A percentile compares a stretch with the other conserved stretches of the same genome.
Conservation (phyloP, 2,329 filamentous ascomycete genomes). For the Xylaria multiplex region DNA sequence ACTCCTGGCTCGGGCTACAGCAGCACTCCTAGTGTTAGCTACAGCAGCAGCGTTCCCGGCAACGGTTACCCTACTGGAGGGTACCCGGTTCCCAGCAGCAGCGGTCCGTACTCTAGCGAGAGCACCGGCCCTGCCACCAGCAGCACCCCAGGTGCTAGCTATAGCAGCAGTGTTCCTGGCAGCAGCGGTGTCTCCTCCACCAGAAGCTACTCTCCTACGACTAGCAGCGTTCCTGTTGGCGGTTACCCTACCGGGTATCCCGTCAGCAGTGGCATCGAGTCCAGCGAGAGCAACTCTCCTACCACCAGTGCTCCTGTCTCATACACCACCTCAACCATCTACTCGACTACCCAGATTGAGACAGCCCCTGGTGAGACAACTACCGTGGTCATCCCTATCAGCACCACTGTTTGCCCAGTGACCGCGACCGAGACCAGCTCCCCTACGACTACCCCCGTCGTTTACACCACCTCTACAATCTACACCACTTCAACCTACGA, state of each 20-base stretch:
- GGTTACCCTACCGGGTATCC: slow-evolving; percentile 26
- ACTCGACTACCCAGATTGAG: slow-evolving; percentile 44
- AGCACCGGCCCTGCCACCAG: slow-evolving; percentile 3
- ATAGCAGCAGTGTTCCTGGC: neutral
- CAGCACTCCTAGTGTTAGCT: slow-evolving; percentile 1
- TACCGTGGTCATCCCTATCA: slow-evolving; percentile 42
- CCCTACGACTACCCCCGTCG: slow-evolving; percentile 25
- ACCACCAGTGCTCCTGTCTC: slow-evolving; percentile 26
- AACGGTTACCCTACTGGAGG: slow-evolving; percentile 10
- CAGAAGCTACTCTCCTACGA: neutral
- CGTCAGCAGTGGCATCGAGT: slow-evolving; percentile 7
- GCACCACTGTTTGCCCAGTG: slow-evolving; percentile 43
- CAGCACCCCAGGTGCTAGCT: neutral
- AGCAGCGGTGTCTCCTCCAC: slow-evolving; percentile 1
- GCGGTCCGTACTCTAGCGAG: neutral
- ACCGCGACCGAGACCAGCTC: slow-evolving; percentile 29
- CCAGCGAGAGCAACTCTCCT: slow-evolving; percentile 20
- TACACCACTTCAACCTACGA: slow-evolving; percentile 44
- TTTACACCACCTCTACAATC: slow-evolving; percentile 48
- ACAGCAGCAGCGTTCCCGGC: neutral
- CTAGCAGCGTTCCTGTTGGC: slow-evolving; percentile 6
- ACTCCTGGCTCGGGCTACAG: neutral
- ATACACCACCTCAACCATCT: slow-evolving; percentile 50
- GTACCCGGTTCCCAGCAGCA: neutral
- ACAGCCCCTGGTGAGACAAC: slow-evolving; percentile 40